Evolutionary conservation across 2,329 filamentous ascomycete species (phyloP).

Genomic region (Ascochyta viciae-villosae): DNA sequence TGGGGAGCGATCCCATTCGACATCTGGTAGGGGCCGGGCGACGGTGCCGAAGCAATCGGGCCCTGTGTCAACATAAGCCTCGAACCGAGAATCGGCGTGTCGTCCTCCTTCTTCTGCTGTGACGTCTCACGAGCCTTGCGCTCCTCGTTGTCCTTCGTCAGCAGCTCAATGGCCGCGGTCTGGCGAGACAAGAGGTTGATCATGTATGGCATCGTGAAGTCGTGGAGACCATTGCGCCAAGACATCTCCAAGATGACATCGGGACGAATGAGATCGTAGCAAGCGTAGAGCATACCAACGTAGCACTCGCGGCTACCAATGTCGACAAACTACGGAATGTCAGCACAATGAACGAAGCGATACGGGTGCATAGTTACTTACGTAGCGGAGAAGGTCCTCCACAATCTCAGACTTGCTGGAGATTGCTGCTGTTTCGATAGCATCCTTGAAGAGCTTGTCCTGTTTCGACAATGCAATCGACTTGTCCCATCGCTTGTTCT

Average conservation of each 20-base stretch:
- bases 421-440: conserved; percentile 95
- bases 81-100: conserved; percentile 88
- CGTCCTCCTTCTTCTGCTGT: conserved; percentile 90
- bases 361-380: conserved; percentile 64
- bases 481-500: conserved; percentile 99
- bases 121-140: conserved; percentile 75
- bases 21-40: conserved; percentile 75
- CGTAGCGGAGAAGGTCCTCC: conserved; percentile 93
- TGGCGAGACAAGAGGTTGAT: conserved; percentile 97
- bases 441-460: conserved; percentile 99
- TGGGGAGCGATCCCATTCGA: conserved; percentile 90
- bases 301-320: conserved; percentile 99
- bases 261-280: conserved; percentile 94
- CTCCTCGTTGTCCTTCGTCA: conserved; percentile 97
- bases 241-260: conserved; percentile 95
- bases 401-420: conserved; percentile 91
- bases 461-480: conserved; percentile 97
- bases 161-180: conserved; percentile 78
- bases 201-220: conserved; percentile 99
- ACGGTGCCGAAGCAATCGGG: conserved; percentile 64
- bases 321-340: conserved; percentile 81
- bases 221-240: conserved; percentile 91
- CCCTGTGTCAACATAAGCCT: conserved; percentile 97
- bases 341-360: conserved; percentile 32
- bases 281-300: conserved; percentile 99